Conservation (phyloP, 345 rosid genomes). For the Hibiscus syriacus region DNA sequence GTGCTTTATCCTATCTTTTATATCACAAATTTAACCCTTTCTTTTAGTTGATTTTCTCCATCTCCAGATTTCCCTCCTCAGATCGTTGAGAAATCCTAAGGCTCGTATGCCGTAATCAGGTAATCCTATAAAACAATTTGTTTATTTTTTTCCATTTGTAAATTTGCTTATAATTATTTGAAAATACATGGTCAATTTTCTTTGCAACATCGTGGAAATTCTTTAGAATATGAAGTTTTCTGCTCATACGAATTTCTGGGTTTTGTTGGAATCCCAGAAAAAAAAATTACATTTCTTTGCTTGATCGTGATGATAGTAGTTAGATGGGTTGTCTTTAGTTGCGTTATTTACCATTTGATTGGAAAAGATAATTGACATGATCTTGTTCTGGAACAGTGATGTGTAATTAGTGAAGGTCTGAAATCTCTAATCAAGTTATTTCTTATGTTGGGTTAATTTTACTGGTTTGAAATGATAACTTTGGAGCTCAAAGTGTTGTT, state of each 20-base stretch:
- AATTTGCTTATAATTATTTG: not conserved
- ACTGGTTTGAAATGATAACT: not conserved
- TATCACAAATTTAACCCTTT: too few species aligned
- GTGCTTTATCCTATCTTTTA: too few species aligned
- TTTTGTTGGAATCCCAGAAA: not conserved
- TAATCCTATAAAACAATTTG: not conserved
- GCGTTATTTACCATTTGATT: too few species aligned
- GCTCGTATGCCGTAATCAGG: constrained; percentile 25
- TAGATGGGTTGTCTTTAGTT: not conserved
- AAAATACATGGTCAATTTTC: too few species aligned
- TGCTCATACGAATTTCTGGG: not conserved
- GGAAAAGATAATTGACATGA: too few species aligned
- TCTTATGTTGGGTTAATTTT: not conserved
- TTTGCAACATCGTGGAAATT: not conserved
- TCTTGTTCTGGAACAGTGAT: too few species aligned
- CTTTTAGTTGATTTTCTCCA: not conserved
- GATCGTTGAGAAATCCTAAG: constrained; percentile 17
- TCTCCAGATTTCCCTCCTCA: not conserved
- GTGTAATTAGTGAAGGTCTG: too few species aligned
- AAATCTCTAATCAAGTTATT: not conserved
- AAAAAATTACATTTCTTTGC: not conserved
- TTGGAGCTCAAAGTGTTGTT: not conserved
- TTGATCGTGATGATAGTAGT: constrained; percentile 17
- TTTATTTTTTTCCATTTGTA: not conserved
- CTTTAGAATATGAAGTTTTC: not conserved